Conservation (phyloP, 257 asterid genomes). For the Nemophila menziesii region DNA sequence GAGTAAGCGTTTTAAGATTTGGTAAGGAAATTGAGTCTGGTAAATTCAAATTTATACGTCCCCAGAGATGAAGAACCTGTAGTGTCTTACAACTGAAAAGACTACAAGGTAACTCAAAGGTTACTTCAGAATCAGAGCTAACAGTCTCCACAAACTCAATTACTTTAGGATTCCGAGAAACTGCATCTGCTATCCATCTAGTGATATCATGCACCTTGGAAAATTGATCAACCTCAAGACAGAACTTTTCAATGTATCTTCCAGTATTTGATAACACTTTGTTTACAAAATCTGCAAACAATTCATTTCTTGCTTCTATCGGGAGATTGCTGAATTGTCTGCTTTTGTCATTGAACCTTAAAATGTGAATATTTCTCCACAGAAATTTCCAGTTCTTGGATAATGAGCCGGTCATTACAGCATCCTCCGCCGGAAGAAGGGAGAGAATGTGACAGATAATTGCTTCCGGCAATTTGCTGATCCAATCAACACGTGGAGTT, state of each 20-base stretch:
- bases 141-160: too few relatives aligned
- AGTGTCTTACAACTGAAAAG: neutral
- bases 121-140: neutral
- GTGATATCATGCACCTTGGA: neutral
- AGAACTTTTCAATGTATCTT: neutral
- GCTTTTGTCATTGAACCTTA: neutral
- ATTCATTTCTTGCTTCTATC: neutral
- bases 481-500: conserved; percentile 5
- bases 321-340: neutral
- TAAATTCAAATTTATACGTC: neutral
- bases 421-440: conserved; percentile 9
- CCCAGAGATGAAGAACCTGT: neutral
- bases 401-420: neutral
- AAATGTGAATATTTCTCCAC: neutral
- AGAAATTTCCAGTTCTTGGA: conserved; percentile 2
- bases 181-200: neutral
- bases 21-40: neutral
- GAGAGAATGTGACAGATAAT: conserved; percentile 8
- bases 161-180: neutral
- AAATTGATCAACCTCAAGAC: neutral
- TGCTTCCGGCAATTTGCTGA: conserved; percentile 2
- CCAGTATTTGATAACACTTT: neutral
- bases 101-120: neutral
- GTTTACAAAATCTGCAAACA: neutral
- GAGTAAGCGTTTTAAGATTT: neutral